Evolutionary conservation across 352 stramenopile species (phyloP), one percentile per base, ranked within the genome.

Genomic region (Globisporangium irregulare): DNA sequence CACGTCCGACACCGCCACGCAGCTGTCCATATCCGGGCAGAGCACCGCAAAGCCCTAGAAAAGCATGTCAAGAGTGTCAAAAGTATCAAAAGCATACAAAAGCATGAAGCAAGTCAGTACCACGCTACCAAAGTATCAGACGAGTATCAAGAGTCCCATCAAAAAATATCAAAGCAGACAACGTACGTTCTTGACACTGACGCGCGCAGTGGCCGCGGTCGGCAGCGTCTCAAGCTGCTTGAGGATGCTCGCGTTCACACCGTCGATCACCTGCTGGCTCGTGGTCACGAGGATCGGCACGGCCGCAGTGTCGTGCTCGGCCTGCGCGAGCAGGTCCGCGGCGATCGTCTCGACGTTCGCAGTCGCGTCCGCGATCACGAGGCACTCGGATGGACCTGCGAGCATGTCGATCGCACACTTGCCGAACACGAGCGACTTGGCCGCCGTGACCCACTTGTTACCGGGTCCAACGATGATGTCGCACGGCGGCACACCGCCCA

Each of bases 341-440:
- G 86, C 86, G 65, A 93, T 93, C 1, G 80, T 93, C 29, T 78
- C 76, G 12, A 81, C 74, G 62, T 82, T 87, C 0, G 95, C 79
- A 8, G 79, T 96, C 7, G 94, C 84, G 73, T 99, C 98, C 14
- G 95, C 97, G 77, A 99, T 97, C 1, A 99, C 97, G 58, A 99
- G 87, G 27, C 98, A 98, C 79, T 99, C 98, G 24, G 92, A 98
- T 9, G 98, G 98, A 18, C 98, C 98, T 0, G 98, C 98, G 34
- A 99, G 80, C 98, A 99, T 99, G 82, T 99, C 98, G 77, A 99
- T 99, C 20, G 93, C 97, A 75, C 97, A 99, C 69, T 97, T 95
- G 73, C 94, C 97, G 74, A 91, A 97, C 48, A 99, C 96, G 18
- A 99, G 89, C 38, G 88, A 97, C 79, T 99, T 99, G 63, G 98